These are phyloP conservation scores for Leishmania guyanensis DNA, from an alignment of 208 protist genomes.

Conservation along the genomic window DNA sequence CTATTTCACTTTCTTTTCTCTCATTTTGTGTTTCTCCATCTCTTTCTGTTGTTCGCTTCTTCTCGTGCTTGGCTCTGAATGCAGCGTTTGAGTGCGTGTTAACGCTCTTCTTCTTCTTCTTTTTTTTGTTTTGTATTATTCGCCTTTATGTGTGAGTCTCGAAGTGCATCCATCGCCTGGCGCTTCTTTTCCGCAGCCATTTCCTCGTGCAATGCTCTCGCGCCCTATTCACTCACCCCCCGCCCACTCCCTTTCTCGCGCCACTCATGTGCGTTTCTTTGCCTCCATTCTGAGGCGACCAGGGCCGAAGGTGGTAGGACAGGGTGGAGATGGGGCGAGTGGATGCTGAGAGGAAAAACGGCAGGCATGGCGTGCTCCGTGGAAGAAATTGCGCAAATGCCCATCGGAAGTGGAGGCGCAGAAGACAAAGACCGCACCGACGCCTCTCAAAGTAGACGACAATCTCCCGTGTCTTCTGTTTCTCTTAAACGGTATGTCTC, in stretches of 20 bases:
- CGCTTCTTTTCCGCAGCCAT: neutral
- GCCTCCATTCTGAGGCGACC: neutral
- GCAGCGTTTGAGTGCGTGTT: neutral
- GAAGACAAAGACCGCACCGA: neutral
- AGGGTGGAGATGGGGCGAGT: neutral
- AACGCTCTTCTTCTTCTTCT: neutral
- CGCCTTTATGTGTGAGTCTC: neutral
- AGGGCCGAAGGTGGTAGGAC: neutral
- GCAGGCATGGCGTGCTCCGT: neutral
- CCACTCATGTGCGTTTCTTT: neutral
- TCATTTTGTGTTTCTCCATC: neutral
- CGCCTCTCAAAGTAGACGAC: neutral
- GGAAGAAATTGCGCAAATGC: neutral
- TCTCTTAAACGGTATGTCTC: neutral
- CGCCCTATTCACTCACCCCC: neutral
- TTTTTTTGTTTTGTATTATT: neutral
- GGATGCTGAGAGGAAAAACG: neutral
- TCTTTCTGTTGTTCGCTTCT: slow-evolving; percentile 7
- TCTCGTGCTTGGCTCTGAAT: neutral
- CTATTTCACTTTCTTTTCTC: slow-evolving; percentile 9
- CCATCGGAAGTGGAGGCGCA: neutral
- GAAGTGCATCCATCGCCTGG: neutral
- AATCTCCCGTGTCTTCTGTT: neutral
- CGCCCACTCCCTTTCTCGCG: neutral
- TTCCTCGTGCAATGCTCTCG: neutral